Conservation (phyloP, 495 filamentous ascomycete genomes). For the Endocarpon pusillum region DNA sequence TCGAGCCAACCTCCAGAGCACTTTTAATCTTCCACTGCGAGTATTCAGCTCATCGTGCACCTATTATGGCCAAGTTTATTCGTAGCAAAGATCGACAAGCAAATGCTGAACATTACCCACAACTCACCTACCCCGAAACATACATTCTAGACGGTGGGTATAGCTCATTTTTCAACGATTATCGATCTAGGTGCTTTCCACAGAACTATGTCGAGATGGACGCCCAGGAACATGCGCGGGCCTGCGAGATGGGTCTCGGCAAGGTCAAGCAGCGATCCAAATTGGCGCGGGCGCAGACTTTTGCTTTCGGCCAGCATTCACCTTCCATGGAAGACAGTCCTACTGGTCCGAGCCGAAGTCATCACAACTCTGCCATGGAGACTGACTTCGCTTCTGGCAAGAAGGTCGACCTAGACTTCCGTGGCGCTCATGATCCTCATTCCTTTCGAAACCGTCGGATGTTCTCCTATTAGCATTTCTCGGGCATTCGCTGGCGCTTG, state of each 20-base stretch:
- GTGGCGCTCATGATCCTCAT: constrained; percentile 31
- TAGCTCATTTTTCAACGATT: constrained; percentile 68
- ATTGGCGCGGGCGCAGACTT: constrained; percentile 77
- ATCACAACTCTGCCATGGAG: constrained; percentile 17
- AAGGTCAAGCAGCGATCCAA: constrained; percentile 71
- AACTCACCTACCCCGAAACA: constrained; percentile 80
- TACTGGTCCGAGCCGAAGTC: constrained; percentile 41
- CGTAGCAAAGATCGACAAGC: constrained; percentile 68
- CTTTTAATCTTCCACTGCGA: constrained; percentile 93
- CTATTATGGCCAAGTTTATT: constrained; percentile 69
- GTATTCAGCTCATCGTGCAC: constrained; percentile 93
- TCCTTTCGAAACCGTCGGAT: constrained; percentile 47
- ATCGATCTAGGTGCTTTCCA: constrained; percentile 67
- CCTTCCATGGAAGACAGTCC: constrained; percentile 63
- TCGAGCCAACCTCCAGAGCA: constrained; percentile 44
- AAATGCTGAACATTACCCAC: constrained; percentile 72
- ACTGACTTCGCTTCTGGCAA: constrained; percentile 35
- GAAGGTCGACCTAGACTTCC: no score
- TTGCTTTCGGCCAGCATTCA: constrained; percentile 63
- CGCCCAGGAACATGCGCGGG: constrained; percentile 69
- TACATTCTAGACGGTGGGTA: constrained; percentile 97
- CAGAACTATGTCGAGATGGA: constrained; percentile 95
- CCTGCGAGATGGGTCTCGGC: constrained; percentile 86
- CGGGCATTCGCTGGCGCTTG: constrained; percentile 2
- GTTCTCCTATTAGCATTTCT: constrained; percentile 42